These are phyloP conservation scores for Populus tremula DNA, from an alignment of 345 rosid genomes.

Conservation along the genomic window DNA sequence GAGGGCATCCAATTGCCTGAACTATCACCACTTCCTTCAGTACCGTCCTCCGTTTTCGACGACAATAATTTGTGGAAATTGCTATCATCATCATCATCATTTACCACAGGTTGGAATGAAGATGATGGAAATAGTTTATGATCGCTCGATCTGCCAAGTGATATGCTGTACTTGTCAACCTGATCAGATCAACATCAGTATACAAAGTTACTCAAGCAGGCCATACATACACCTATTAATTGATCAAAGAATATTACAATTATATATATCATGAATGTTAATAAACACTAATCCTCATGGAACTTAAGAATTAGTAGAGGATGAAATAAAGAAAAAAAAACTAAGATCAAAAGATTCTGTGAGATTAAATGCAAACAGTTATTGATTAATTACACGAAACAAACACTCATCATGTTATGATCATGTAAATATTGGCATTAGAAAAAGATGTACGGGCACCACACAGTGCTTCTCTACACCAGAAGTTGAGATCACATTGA, in stretches of 20 bases:
- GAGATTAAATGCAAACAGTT: not conserved
- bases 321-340: not conserved
- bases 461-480: not conserved
- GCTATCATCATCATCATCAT: not conserved
- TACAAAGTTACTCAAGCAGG: not conserved
- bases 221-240: not conserved
- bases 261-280: not conserved
- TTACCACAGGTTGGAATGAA: conserved; percentile 4
- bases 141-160: conserved; percentile 4
- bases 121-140: conserved; percentile 2
- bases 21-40: not conserved
- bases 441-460: not conserved
- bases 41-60: conserved; percentile 3
- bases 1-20: conserved; percentile 45
- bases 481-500: not conserved
- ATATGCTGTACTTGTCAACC: conserved; percentile 11
- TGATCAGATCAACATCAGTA: not conserved
- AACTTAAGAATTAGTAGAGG: not conserved
- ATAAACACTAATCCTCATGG: not conserved
- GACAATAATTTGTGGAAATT: not conserved
- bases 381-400: not conserved
- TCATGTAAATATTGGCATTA: not conserved
- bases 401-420: not conserved
- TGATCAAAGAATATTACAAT: not conserved
- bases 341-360: not conserved